Conservation (phyloP, 2,329 filamentous ascomycete species). For the Curvularia spicifera region DNA sequence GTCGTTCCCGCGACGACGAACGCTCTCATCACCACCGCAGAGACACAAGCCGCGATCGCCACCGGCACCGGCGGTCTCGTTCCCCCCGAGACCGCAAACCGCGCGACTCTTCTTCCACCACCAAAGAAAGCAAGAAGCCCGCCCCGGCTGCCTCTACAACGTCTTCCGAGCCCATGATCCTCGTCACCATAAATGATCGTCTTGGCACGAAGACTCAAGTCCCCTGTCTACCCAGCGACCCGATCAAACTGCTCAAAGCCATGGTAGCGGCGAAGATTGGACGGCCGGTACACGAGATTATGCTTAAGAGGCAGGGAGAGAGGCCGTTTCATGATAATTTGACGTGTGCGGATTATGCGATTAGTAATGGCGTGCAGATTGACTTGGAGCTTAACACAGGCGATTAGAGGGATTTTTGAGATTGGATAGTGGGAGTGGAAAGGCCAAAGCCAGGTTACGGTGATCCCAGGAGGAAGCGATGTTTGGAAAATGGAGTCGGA, state of each 20-base stretch:
- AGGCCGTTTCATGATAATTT: constrained; percentile 91
- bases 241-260: constrained; percentile 85
- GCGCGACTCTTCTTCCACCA: constrained; percentile 20
- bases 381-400: constrained; percentile 54
- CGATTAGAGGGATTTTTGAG: constrained; percentile 25
- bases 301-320: constrained; percentile 90
- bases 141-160: constrained; percentile 32
- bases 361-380: constrained; percentile 81
- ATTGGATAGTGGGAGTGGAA: background rate
- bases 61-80: background rate
- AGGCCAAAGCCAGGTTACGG: background rate
- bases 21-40: constrained; percentile 6
- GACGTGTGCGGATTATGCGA: constrained; percentile 88
- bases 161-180: constrained; percentile 79
- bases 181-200: constrained; percentile 93
- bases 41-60: constrained; percentile 15
- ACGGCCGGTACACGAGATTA: constrained; percentile 85
- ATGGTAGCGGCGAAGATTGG: constrained; percentile 90
- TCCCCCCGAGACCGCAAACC: constrained; percentile 13
- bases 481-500: background rate
- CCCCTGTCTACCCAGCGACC: constrained; percentile 84
- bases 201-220: constrained; percentile 94
- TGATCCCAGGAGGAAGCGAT: too few relatives aligned
- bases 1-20: constrained; percentile 6
- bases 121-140: constrained; percentile 8